Base-by-base conservation (phyloP, 768 basidiomycete genomes). In the Pulveroboletus ravenelii region DNA sequence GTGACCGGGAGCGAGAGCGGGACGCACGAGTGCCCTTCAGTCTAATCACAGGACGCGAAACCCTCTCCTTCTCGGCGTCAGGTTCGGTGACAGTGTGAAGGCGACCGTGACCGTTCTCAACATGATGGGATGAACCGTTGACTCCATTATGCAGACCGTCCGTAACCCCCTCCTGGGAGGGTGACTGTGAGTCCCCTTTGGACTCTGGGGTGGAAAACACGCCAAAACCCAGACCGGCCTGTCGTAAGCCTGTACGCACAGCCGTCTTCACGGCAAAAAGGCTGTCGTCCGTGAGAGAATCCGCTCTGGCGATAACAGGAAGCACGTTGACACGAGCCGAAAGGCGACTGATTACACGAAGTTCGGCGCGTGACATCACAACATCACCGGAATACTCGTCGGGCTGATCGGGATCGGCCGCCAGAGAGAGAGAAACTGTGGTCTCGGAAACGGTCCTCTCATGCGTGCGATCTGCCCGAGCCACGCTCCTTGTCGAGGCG, bases 241-340 rank as follows among this genome's bases (percentile, higher is more conserved):
- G 77, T 45, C 72, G 71, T 35, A 93, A 71, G 50, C 84, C 88
- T 45, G 70, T 76, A 41, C 80, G 80, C n/a, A 93, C 79, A 25
- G 85, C 85, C 46, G 75, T 70, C 73, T 91, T 92, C 44, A 91
- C 76, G 41, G 80, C 78, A 40, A 69, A 68, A 49, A 93, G 74
- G 56, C 79, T 85, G 53, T 82, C 84, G 62, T 93, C 86, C 34
- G 91, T 93, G 53, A 93, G 74, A 35, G 88, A 89, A 67, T 93
- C 91, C 3, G 89, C 76, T 52, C 74, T 85, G 13, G 86, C 85
- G 55, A 93, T 78, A 46, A 93, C 80, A 41, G 91, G 91, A 45
- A 93, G 78, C 17, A 93, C 78, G 61, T 93, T 93, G 52, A 79
- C 78, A 50, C 89, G 83, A 18, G 76, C 75, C 18, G 87, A 77